Base-by-base conservation (phyloP, 2,329 filamentous ascomycete genomes). In the Cyclaneusma minus region DNA sequence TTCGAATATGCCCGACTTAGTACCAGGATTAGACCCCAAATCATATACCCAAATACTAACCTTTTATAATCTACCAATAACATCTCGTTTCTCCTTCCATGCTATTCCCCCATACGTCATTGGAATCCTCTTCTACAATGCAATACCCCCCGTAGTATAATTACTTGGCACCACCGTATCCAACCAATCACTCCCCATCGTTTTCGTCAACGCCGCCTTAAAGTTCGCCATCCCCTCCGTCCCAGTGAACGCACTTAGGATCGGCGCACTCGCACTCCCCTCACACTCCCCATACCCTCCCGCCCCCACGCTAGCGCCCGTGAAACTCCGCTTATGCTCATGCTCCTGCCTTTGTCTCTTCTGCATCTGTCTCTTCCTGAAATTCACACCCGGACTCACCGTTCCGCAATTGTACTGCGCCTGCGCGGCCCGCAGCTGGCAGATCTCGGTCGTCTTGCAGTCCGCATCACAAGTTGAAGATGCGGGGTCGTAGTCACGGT, bases 371-470 rank as follows among this genome's bases (percentile, higher is more conserved):
- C 18, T 41, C 41, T 52, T 58, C 7, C 38, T 32, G 17, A 50
- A 39, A 25, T 48, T 43, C 11, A 55, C 30, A 16, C 51, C 53
- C 2, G 48, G 35, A 3, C 44, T 43, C 1, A 52, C 48, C 16
- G 41, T 41, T 17, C 48, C 48, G 42, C 66, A 68, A 40, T 64
- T 66, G 38, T 64, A 54, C 44, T 68, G 54, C 14, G 58, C 52
- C 22, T 65, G 52, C 6, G 51, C 62, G 2, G 57, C 62, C n/a
- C 64, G 51, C 15, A 70, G 38, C 35, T 56, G 51, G 37, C 66
- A 71, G 6, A 70, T 58, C 40, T 65, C 58, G 3, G 43, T 34
- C 2, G 36, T 42, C 33, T 49, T 49, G 38, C 63, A 67, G 5
- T 48, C 45, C 2, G 44, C 56, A 1, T 41, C 45, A 34, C 64